Evolutionary conservation across 202 grass and related monocot genomes (phyloP).

Genomic region (Cymbopogon flexuosus): DNA sequence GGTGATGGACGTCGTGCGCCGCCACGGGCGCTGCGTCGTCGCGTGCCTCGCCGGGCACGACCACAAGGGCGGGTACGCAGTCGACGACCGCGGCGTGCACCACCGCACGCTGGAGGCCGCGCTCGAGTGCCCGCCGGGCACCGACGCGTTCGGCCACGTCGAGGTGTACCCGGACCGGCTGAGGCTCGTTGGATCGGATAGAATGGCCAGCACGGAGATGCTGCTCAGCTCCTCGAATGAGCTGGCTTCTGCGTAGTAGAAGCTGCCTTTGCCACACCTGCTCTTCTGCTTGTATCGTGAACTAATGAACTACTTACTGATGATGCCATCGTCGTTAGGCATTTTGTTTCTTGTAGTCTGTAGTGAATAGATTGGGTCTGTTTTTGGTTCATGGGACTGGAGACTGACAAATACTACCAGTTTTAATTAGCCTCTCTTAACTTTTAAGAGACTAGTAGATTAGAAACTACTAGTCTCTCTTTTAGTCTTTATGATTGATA

Average conservation of each 20-base stretch:
- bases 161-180: slow-evolving; percentile 47
- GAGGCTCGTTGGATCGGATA: slow-evolving; percentile 42
- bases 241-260: neutral
- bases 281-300: neutral
- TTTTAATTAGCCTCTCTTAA: no score
- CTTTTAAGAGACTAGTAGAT: no score
- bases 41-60: slow-evolving; percentile 60
- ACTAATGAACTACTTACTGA: neutral
- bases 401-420: no score
- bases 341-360: no score
- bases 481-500: no score
- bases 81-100: slow-evolving; percentile 43
- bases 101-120: slow-evolving; percentile 62
- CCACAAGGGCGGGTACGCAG: slow-evolving; percentile 47
- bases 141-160: slow-evolving; percentile 47
- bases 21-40: slow-evolving; percentile 15
- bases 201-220: slow-evolving; percentile 55
- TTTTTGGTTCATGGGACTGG: no score
- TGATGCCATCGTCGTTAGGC: no score
- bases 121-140: slow-evolving; percentile 61
- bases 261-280: neutral
- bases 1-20: slow-evolving; percentile 17
- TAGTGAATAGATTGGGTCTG: no score
- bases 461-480: no score
- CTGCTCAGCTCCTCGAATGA: neutral